phyloP scores from a whole-genome alignment of 176 grass and related monocot species.

The Avena atlantica region DNA sequence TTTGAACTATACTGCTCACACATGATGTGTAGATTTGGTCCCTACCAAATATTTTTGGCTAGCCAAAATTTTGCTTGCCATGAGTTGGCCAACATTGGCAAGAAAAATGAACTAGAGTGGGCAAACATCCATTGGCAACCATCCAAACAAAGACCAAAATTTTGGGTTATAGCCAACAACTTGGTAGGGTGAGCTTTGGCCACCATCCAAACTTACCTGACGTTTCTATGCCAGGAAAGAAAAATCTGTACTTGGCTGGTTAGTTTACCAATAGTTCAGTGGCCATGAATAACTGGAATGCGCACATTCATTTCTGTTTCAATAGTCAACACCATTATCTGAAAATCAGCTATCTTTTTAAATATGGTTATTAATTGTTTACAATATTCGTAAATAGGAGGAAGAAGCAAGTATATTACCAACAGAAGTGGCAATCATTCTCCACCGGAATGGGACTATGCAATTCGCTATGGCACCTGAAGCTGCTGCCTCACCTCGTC shows the following conservation, averaged over 20 bases:
- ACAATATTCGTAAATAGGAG: slow-evolving; percentile 53
- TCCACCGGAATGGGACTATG: slow-evolving; percentile 60
- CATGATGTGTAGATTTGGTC: not conserved
- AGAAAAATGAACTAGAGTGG: too few relatives aligned
- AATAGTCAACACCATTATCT: not conserved
- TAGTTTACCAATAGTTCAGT: not conserved
- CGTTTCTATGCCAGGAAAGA: not conserved
- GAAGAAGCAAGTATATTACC: slow-evolving; percentile 70
- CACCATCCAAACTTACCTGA: not conserved
- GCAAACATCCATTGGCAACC: too few relatives aligned
- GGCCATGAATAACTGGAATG: not conserved
- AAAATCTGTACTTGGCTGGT: not conserved
- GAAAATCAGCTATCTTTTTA: not conserved
- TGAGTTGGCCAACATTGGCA: too few relatives aligned
- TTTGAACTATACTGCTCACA: not conserved
- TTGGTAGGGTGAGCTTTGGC: too few relatives aligned
- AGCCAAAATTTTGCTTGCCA: too few relatives aligned
- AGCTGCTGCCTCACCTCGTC: slow-evolving; percentile 48
- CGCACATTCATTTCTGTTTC: not conserved
- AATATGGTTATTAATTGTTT: not conserved
- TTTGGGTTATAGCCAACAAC: too few relatives aligned
- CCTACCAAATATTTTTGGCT: too few relatives aligned
- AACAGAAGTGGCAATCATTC: slow-evolving; percentile 76
- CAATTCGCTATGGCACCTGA: slow-evolving; percentile 68
- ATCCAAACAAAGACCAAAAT: too few relatives aligned